These are phyloP conservation scores for Megacollybia marginata DNA, from an alignment of 768 basidiomycete genomes.

Conservation along the genomic window DNA sequence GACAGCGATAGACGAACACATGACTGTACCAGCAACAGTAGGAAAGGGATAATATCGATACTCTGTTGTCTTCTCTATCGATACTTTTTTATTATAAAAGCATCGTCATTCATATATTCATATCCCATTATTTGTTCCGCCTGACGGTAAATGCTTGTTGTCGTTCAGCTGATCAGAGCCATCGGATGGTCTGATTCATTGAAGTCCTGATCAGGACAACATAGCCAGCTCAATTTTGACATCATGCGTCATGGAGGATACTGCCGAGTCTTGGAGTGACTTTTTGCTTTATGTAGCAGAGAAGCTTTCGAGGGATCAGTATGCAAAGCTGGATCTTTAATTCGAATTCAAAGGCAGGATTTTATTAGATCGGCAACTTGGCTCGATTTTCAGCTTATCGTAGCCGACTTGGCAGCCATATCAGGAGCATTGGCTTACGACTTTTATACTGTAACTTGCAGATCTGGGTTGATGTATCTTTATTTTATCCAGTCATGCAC, in stretches of 20 bases:
- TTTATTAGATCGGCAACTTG: conserved; percentile 8
- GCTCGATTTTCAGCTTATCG: not conserved
- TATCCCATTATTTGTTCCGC: no score
- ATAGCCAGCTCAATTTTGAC: conserved; percentile 14
- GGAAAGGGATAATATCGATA: not conserved
- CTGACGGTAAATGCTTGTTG: conserved; percentile 3
- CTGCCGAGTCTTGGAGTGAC: conserved; percentile 13
- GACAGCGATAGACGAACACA: conserved; percentile 29
- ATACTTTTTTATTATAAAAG: not conserved
- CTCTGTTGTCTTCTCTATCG: not conserved
- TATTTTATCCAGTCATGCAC: no score
- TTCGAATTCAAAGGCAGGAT: conserved; percentile 9
- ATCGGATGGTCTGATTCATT: conserved; percentile 12
- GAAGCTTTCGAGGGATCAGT: conserved; percentile 8
- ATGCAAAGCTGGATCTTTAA: conserved; percentile 13
- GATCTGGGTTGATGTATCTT: no score
- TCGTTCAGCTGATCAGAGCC: no score
- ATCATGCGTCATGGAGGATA: conserved; percentile 3
- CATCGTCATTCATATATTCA: no score
- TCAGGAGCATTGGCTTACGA: no score
- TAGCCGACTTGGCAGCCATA: no score
- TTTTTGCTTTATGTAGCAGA: conserved; percentile 5
- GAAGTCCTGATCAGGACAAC: conserved; percentile 11
- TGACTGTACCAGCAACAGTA: conserved; percentile 24
- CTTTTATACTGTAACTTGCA: no score